Evolutionary conservation across 2,329 filamentous ascomycete species (phyloP).

Genomic region (Neopestalotiopsis rosae): DNA sequence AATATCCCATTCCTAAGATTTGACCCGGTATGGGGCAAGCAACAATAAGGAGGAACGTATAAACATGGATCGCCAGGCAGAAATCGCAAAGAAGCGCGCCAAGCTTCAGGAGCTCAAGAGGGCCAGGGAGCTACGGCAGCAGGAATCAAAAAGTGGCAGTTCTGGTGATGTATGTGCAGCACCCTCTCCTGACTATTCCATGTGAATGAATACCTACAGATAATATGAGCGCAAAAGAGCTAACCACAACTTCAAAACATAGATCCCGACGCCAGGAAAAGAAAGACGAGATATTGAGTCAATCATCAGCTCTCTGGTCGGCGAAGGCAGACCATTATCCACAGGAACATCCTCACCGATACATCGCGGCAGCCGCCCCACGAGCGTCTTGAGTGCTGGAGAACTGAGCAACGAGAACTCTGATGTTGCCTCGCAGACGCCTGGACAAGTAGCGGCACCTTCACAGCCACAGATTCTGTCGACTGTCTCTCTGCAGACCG

Average conservation of each 20-base stretch:
- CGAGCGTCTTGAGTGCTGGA: conserved; percentile 82
- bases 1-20: conserved; percentile 11
- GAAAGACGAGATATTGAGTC: conserved; percentile 80
- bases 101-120: conserved; percentile 96
- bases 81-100: conserved; percentile 95
- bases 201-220: background rate
- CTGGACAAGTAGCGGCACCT: conserved; percentile 35
- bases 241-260: background rate
- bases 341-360: conserved; percentile 71
- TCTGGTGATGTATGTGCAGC: conserved; percentile 68
- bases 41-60: conserved; percentile 58
- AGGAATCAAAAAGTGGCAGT: conserved; percentile 73
- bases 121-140: conserved; percentile 83
- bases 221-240: conserved; percentile 6
- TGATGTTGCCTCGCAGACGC: conserved; percentile 57
- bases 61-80: conserved; percentile 77
- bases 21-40: conserved; percentile 54
- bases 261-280: conserved; percentile 75
- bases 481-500: conserved; percentile 74
- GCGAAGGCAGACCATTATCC: conserved; percentile 74
- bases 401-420: conserved; percentile 80
- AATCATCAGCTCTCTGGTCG: conserved; percentile 83
- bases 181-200: background rate
- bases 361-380: conserved; percentile 76
- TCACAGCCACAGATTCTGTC: conserved; percentile 71